phyloP scores from a whole-genome alignment of 2,329 filamentous ascomycete genomes.

The Dactylellina cionopaga region DNA sequence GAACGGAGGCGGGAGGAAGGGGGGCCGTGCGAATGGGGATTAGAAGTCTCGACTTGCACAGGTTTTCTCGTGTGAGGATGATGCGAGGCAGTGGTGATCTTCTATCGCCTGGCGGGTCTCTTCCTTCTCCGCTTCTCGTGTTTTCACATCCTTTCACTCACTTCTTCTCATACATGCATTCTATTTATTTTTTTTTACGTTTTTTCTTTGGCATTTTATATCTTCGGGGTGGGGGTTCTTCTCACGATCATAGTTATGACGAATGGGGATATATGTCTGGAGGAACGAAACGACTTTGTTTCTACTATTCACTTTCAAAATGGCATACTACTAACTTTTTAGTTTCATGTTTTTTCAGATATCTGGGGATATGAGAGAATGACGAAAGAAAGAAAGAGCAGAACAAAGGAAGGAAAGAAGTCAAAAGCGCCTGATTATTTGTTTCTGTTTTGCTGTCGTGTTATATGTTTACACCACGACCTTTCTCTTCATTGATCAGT shows the following conservation, averaged over 20 bases:
- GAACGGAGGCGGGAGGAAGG: slow-evolving; percentile 17
- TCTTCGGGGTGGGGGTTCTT: background rate
- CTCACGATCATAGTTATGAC: background rate
- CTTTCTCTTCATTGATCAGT: background rate
- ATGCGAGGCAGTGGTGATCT: background rate
- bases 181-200: background rate
- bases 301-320: too few relatives aligned
- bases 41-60: slow-evolving; percentile 43
- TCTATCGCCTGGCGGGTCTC: background rate
- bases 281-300: too few relatives aligned
- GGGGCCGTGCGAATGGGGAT: slow-evolving; percentile 29
- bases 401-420: too few relatives aligned
- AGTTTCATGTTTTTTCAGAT: too few relatives aligned
- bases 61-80: slow-evolving; percentile 33
- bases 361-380: background rate
- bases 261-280: background rate
- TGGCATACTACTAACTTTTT: too few relatives aligned
- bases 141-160: background rate
- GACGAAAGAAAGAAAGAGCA: slow-evolving; percentile 11
- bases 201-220: background rate
- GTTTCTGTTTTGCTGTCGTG: background rate
- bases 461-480: background rate
- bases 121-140: background rate
- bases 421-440: slow-evolving; percentile 23
- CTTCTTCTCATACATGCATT: background rate